Evolutionary conservation across 352 stramenopile genomes (phyloP), one percentile per base, ranked within the genome.

Genomic region (Pythium phragmitis): DNA sequence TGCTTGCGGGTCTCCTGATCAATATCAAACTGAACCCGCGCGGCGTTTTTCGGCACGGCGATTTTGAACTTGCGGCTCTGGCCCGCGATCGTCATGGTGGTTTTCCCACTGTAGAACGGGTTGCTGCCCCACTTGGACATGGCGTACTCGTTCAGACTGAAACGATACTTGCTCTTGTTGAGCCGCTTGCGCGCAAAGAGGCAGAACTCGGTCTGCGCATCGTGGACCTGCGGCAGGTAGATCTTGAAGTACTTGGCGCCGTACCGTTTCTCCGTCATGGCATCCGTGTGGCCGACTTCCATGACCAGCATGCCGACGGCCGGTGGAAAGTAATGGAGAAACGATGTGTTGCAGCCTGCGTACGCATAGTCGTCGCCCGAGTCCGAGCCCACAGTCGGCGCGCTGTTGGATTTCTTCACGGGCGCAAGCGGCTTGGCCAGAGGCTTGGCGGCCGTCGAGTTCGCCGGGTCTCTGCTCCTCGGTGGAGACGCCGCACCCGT

Each of bases 121-220:
- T 88, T 86, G 39, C 70, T 80, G 42, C 68, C 77, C 76, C 80
- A 91, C 55, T 79, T 89, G 48, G 75, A 84, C 37, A 82, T 85
- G 26, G 78, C 63, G 28, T 65, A 68, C 36, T 90, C 80, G 60
- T 81, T 76, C 55, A 91, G 63, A 70, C 82, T 93, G 64, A 93
- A 93, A 23, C 85, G 82, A 49, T 82, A 85, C 52, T 93, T 93
- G 76, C 80, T 72, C 64, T 93, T 93, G 68, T 80, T 75, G 34
- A 85, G 43, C 0, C 82, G 75, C 57, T 91, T 90, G 16, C 81
- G 79, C n/a, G 80, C 80, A 53, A 82, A 91, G n/a, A 93, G 58
- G 36, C 79, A 93, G 63, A 88, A 89, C 36, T 93, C 85, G 2
- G 45, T 81, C 60, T 93, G 85, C n/a, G 36, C 72, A 23, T 85